Evolutionary conservation across 2,329 filamentous ascomycete genomes (phyloP), one percentile per base, ranked within the genome.

Genomic region (Aspergillus fumigatus): DNA sequence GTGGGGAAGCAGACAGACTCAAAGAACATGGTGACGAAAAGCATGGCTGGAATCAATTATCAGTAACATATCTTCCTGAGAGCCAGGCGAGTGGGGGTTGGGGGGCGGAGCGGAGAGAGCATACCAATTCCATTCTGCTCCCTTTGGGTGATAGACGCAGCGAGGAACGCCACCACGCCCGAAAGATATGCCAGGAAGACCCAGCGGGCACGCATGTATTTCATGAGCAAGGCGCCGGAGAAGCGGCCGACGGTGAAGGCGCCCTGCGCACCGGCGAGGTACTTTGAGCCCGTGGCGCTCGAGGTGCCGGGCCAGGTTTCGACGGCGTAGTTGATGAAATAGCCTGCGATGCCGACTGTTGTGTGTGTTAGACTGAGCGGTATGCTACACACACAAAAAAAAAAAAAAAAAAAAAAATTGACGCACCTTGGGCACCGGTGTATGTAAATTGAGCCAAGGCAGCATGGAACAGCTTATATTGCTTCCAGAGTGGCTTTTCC

Each of bases 1-100:
- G 92, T 85, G 0, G 92, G 91, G 79, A 90, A 96, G 64, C 90
- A 84, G 52, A 91, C 90, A 0, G 87, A 89, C 71, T 93, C 90
- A 67, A 89, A 90, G 72, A 95, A 90, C 62, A 90, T 87, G 61
- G 89, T 88, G 27, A 92, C 65, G 41, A 87, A 79, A 2, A 89
- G 76, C 61, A 90, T 86, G 23, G 69, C 71, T 9, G 40, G 40
- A 6, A n/a, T 43, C 41, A 29, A 35, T 47, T 26, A 14, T 41
- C 14, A 47, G 14, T 29, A 4, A 29, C 8, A 27, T 27, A 9
- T 27, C 26, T 1, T 27, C 7, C 26, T 8, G 26, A 27, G 7
- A 27, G 26, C 7, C 25, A 19, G 5, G 23, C 23, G 23, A 23
- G 21, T 23, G n/a, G n/a, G n/a, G n/a, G n/a, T n/a, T n/a, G 6